A percentile compares a stretch with the other conserved stretches of the same genome.
Conservation (phyloP, 2,329 filamentous ascomycete genomes). For the Waltergamsia citrina region DNA sequence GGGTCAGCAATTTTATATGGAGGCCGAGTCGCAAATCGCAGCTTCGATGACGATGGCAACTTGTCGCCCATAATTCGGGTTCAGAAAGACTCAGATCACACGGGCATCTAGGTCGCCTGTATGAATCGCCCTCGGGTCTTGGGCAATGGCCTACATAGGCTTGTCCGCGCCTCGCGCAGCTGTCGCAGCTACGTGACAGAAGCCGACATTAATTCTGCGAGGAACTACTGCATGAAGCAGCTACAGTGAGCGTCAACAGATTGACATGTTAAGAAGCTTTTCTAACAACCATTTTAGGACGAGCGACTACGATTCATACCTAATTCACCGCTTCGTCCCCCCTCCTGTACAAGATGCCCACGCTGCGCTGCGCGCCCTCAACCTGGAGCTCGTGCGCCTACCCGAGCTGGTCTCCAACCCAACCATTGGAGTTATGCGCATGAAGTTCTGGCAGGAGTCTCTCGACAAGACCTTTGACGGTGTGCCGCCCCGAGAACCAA, state of each 20-base stretch:
- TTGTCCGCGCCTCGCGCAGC: slow-evolving; percentile 13
- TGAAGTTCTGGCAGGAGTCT: slow-evolving; percentile 92
- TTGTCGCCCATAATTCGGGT: neutral
- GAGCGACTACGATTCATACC: slow-evolving; percentile 81
- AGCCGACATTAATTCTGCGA: slow-evolving; percentile 40
- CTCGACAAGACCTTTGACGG: slow-evolving; percentile 70
- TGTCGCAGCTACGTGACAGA: slow-evolving; percentile 37
- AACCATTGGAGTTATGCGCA: slow-evolving; percentile 78
- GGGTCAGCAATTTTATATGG: neutral
- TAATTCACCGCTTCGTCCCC: slow-evolving; percentile 79
- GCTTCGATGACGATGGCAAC: neutral
- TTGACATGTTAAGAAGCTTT: neutral
- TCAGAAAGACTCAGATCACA: neutral
- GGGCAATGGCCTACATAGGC: slow-evolving; percentile 27
- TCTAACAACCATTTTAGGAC: slow-evolving; percentile 42
- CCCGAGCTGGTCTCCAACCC: slow-evolving; percentile 83
- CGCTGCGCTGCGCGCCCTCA: slow-evolving; percentile 82
- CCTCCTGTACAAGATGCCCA: slow-evolving; percentile 69
- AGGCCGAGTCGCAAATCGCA: neutral
- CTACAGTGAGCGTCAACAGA: slow-evolving; percentile 29
- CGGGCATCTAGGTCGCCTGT: neutral
- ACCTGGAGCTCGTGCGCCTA: slow-evolving; percentile 82
- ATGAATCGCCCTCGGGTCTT: slow-evolving; percentile 29
- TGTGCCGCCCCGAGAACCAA: slow-evolving; percentile 78
- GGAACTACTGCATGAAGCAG: slow-evolving; percentile 44